phyloP scores from a whole-genome alignment of 163 green algal species.

The Volvox carteri region DNA sequence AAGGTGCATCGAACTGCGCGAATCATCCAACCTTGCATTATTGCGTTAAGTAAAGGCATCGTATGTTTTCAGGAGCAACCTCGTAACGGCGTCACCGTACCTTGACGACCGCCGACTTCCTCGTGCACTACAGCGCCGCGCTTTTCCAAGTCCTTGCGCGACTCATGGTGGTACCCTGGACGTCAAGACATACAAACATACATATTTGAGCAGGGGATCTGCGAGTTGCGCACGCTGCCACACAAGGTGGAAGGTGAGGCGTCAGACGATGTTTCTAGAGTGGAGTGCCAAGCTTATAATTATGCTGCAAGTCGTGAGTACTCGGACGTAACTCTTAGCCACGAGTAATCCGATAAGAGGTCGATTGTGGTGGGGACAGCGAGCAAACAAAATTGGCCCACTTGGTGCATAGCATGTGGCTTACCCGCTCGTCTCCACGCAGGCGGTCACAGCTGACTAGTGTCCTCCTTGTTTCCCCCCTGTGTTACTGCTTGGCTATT shows the following conservation, averaged over 20 bases:
- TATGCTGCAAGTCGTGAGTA: not conserved
- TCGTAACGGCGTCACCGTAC: too few relatives aligned
- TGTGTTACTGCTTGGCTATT: too few relatives aligned
- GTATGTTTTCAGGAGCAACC: too few relatives aligned
- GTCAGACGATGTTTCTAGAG: not conserved
- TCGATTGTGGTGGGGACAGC: too few relatives aligned
- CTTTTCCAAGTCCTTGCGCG: constrained; percentile 7
- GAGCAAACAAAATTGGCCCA: too few relatives aligned
- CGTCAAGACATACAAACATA: not conserved
- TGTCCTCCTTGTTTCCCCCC: too few relatives aligned
- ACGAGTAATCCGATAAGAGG: not conserved
- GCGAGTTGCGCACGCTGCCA: not conserved
- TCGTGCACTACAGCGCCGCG: constrained; percentile 44
- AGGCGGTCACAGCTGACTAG: too few relatives aligned
- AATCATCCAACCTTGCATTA: too few relatives aligned
- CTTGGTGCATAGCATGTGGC: too few relatives aligned
- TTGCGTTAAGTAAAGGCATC: too few relatives aligned
- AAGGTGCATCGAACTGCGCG: too few relatives aligned
- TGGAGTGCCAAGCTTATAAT: not conserved
- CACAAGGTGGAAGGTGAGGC: not conserved
- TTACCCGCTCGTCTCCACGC: too few relatives aligned
- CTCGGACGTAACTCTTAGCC: not conserved
- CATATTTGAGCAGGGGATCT: not conserved
- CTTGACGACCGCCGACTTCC: constrained; percentile 3
- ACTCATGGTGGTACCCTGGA: constrained; percentile 44